Percentiles rank a stretch among this genome's conserved stretches.
Conservation (phyloP, 495 filamentous ascomycete species). For the Tuber brumale region DNA sequence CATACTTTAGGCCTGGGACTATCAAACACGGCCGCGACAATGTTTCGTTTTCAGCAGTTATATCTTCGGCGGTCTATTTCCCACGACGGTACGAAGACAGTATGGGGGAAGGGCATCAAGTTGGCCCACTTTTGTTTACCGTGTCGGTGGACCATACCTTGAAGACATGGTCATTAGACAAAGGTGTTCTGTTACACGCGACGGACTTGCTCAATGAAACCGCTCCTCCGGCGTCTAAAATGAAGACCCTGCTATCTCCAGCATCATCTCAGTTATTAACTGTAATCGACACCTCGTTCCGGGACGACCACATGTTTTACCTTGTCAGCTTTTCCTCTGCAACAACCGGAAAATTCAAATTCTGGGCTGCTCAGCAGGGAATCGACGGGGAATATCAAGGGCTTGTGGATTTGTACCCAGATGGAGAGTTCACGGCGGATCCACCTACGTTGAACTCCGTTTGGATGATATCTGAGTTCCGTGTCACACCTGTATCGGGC, state of each 20-base stretch:
- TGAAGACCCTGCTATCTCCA: constrained; percentile 64
- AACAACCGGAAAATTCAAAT: constrained; percentile 85
- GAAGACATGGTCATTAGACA: constrained; percentile 74
- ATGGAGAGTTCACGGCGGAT: constrained; percentile 56
- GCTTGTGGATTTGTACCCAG: constrained; percentile 63
- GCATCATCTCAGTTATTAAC: constrained; percentile 62
- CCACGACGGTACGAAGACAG: constrained; percentile 34
- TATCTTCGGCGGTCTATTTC: constrained; percentile 34
- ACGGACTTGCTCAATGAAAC: constrained; percentile 60
- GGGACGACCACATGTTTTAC: constrained; percentile 59
- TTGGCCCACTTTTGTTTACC: constrained; percentile 59
- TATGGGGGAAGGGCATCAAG: constrained; percentile 55
- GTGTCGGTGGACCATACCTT: constrained; percentile 80
- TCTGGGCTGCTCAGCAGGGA: constrained; percentile 64
- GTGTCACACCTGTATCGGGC: constrained; percentile 50
- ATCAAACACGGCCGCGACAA: constrained; percentile 33
- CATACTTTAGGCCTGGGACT: constrained; percentile 35
- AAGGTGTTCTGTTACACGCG: constrained; percentile 62
- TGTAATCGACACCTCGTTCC: constrained; percentile 56
- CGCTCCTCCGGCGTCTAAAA: constrained; percentile 41
- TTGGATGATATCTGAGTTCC: constrained; percentile 84
- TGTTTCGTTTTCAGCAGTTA: constrained; percentile 40
- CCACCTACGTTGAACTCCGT: constrained; percentile 66
- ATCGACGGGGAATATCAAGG: constrained; percentile 46
- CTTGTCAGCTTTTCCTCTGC: constrained; percentile 81